phyloP scores from a whole-genome alignment of 2,329 filamentous ascomycete species.

The Diplodia corticola region DNA sequence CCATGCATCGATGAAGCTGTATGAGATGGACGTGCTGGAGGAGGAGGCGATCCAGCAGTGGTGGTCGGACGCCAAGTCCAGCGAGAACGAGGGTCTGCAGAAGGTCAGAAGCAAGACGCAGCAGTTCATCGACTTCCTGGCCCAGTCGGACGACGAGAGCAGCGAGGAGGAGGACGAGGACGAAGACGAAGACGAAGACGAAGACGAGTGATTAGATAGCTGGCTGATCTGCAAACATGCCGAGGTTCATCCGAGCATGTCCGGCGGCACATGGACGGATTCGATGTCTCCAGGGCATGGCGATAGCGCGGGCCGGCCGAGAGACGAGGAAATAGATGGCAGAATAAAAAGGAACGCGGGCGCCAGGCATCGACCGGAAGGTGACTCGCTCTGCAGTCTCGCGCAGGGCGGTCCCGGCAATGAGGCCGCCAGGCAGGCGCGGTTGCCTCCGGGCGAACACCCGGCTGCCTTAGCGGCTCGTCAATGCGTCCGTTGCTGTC shows the following conservation, averaged over 20 bases:
- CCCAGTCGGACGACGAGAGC: slow-evolving; percentile 66
- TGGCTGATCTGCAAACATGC: neutral
- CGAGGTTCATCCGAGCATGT: neutral
- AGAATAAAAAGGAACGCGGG: neutral
- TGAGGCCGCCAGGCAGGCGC: neutral
- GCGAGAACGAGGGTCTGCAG: slow-evolving; percentile 66
- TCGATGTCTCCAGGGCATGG: neutral
- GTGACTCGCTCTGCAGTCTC: neutral
- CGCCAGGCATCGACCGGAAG: neutral
- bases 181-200: slow-evolving; percentile 28
- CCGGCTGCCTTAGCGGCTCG: slow-evolving; percentile 4
- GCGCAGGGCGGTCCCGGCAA: neutral
- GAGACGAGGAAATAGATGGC: neutral
- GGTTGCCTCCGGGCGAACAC: slow-evolving; percentile 16
- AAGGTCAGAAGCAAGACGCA: slow-evolving; percentile 71
- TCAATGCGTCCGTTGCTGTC: slow-evolving; percentile 11
- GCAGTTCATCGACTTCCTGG: slow-evolving; percentile 75
- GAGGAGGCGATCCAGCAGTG: slow-evolving; percentile 85
- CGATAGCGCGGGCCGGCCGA: neutral
- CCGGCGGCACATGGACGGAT: neutral
- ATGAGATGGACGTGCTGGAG: slow-evolving; percentile 79
- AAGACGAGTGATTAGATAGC: slow-evolving; percentile 22
- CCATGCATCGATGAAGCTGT: slow-evolving; percentile 79
- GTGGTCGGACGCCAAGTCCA: slow-evolving; percentile 77
- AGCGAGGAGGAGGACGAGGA: slow-evolving; percentile 56